phyloP scores from a whole-genome alignment of 177 flowering plant species.

The Vitis hybrid region DNA sequence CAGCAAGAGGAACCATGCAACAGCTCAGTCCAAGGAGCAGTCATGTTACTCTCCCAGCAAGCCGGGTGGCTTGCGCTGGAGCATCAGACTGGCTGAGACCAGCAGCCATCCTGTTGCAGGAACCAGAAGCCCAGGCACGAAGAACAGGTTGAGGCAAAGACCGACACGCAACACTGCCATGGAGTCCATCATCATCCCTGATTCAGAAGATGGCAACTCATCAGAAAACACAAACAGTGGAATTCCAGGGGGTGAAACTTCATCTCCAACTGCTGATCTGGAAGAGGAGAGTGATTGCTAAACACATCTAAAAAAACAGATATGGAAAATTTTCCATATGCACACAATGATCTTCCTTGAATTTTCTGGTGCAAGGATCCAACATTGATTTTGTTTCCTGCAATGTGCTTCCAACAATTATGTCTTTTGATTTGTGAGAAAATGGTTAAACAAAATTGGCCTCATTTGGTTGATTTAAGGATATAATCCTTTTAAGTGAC shows the following conservation, averaged over 20 bases:
- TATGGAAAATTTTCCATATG: background rate
- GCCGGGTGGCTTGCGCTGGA: conserved; percentile 22
- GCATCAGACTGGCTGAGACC: conserved; percentile 23
- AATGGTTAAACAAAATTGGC: too few species aligned
- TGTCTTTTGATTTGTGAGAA: too few species aligned
- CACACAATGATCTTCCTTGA: background rate
- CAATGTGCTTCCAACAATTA: too few species aligned
- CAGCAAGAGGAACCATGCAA: background rate
- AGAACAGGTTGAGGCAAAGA: conserved; percentile 29
- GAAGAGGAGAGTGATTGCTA: background rate
- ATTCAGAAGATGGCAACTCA: conserved; percentile 32
- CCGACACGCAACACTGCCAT: conserved; percentile 25
- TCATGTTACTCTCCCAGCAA: background rate
- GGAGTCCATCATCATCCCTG: conserved; percentile 21
- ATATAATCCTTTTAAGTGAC: too few species aligned
- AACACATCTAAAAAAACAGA: background rate
- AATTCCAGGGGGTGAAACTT: background rate
- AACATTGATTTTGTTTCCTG: too few species aligned
- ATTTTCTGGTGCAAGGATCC: background rate
- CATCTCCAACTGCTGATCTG: background rate
- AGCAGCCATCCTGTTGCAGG: conserved; percentile 13
- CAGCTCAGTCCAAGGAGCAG: conserved; percentile 2
- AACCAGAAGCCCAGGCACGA: conserved; percentile 15
- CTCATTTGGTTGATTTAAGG: too few species aligned
- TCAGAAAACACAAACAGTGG: background rate